A percentile compares a stretch with the other conserved stretches of the same genome.
Conservation (phyloP, 2,329 filamentous ascomycete genomes). For the Fusarium sp. region DNA sequence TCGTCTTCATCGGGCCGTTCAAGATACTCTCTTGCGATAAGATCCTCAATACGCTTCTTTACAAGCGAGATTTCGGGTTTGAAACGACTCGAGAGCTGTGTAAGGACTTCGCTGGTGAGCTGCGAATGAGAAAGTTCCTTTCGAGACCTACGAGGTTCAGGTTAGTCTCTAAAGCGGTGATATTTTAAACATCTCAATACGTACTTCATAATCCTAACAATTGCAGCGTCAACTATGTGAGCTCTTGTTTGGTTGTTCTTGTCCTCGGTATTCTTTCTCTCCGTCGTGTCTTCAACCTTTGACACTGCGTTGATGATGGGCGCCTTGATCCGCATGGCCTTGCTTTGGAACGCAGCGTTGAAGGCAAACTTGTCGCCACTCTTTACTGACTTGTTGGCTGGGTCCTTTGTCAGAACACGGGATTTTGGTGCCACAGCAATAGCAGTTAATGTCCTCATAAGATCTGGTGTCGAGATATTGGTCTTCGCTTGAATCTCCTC, state of each 20-base stretch:
- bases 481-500: slow-evolving; percentile 88
- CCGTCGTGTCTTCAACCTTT: slow-evolving; percentile 82
- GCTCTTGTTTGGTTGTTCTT: slow-evolving; percentile 79
- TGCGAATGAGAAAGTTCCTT: slow-evolving; percentile 78
- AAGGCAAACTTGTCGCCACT: slow-evolving; percentile 82
- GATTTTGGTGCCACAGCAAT: slow-evolving; percentile 87
- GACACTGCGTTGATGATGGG: slow-evolving; percentile 84
- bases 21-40: slow-evolving; percentile 82
- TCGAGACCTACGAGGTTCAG: slow-evolving; percentile 68
- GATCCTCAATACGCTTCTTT: slow-evolving; percentile 83
- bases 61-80: slow-evolving; percentile 81
- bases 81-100: slow-evolving; percentile 77
- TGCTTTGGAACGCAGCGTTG: slow-evolving; percentile 85
- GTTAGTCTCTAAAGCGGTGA: slow-evolving; percentile 19
- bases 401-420: slow-evolving; percentile 82
- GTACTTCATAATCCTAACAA: slow-evolving; percentile 89
- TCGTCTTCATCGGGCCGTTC: slow-evolving; percentile 76
- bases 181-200: slow-evolving; percentile 50
- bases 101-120: slow-evolving; percentile 78
- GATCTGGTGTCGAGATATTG: slow-evolving; percentile 79
- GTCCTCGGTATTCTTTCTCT: slow-evolving; percentile 78
- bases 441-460: slow-evolving; percentile 83
- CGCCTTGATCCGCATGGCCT: slow-evolving; percentile 88
- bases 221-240: slow-evolving; percentile 79
- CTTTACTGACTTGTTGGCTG: slow-evolving; percentile 82